Percentiles rank a stretch among this genome's conserved stretches.
phyloP scores from a whole-genome alignment of 805 yeast genomes.

The Metschnikowia amazonensis region DNA sequence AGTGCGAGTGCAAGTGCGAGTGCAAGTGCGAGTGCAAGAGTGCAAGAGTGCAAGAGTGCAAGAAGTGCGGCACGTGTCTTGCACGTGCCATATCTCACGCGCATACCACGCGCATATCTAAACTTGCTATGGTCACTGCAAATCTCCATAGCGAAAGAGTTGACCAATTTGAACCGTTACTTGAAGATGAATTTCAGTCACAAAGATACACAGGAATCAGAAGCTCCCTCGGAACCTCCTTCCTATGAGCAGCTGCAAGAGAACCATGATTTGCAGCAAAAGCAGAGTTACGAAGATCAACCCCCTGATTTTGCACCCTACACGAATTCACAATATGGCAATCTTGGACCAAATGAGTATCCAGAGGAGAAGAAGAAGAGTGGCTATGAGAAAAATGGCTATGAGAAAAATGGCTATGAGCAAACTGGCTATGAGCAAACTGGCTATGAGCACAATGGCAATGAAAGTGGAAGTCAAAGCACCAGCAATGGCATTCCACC shows the following conservation, averaged over 20 bases:
- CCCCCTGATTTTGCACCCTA: slow-evolving; percentile 2
- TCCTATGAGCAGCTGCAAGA: slow-evolving; percentile 17
- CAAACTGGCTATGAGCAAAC: background rate
- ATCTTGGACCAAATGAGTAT: slow-evolving; percentile 17
- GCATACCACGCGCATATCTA: background rate
- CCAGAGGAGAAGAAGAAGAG: slow-evolving; percentile 15
- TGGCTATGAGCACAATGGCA: no score
- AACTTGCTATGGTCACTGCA: background rate
- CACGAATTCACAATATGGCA: background rate
- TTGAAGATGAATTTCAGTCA: slow-evolving; percentile 3
- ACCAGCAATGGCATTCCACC: slow-evolving; percentile 6
- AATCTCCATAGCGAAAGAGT: no score
- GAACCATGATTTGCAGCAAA: background rate
- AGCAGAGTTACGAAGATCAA: background rate
- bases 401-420: no score
- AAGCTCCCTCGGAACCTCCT: slow-evolving; percentile 13
- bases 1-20: no score
- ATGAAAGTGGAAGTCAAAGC: no score
- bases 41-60: no score
- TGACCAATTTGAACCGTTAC: no score
- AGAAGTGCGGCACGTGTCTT: no score
- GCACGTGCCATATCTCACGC: background rate
- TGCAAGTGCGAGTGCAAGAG: no score
- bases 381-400: background rate
- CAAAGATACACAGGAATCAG: background rate